A percentile compares a stretch with the other conserved stretches of the same genome.
These are phyloP conservation scores for Ustilago lituana DNA, from an alignment of 1,284 basidiomycete species.

Conservation along the genomic window DNA sequence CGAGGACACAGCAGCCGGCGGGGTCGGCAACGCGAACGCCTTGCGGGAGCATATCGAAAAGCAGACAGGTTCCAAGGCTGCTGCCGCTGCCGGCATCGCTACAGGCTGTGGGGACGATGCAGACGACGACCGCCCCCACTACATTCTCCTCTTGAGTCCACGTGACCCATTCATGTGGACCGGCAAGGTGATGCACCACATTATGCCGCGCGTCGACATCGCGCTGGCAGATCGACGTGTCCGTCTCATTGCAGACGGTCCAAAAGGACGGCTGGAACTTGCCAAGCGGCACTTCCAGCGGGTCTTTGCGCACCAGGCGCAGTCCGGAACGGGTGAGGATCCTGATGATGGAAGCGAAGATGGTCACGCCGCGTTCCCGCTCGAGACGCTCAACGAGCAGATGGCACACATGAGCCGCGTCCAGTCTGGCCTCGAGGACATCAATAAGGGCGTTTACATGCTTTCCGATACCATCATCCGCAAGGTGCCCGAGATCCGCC, in stretches of 20 bases:
- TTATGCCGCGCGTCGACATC: conserved; percentile 59
- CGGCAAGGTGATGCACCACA: conserved; percentile 77
- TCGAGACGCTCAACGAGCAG: conserved; percentile 78
- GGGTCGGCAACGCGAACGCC: conserved; percentile 20
- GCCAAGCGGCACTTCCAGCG: conserved; percentile 80
- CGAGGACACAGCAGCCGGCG: conserved; percentile 22
- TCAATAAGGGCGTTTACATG: conserved; percentile 85
- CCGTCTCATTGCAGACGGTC: conserved; percentile 73
- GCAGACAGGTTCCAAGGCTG: conserved; percentile 15
- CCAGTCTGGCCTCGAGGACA: conserved; percentile 89
- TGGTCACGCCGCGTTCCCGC: conserved; percentile 59
- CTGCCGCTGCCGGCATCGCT: conserved; percentile 2
- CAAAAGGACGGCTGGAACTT: conserved; percentile 77
- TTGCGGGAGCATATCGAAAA: conserved; percentile 41
- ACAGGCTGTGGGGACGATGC: conserved; percentile 69
- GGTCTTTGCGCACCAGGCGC: conserved; percentile 53
- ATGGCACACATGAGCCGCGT: conserved; percentile 91
- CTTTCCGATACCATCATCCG: conserved; percentile 93
- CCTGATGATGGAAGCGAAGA: conserved; percentile 59
- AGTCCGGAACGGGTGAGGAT: conserved; percentile 12
- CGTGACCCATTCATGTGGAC: conserved; percentile 91
- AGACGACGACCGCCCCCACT: conserved; percentile 70
- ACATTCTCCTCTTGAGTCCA: conserved; percentile 88
- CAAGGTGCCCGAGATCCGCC: conserved; percentile 67
- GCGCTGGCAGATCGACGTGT: conserved; percentile 62